Evolutionary conservation across 371 early-diverging fungal species (phyloP).

Genomic region (Lichtheimia ornata): DNA sequence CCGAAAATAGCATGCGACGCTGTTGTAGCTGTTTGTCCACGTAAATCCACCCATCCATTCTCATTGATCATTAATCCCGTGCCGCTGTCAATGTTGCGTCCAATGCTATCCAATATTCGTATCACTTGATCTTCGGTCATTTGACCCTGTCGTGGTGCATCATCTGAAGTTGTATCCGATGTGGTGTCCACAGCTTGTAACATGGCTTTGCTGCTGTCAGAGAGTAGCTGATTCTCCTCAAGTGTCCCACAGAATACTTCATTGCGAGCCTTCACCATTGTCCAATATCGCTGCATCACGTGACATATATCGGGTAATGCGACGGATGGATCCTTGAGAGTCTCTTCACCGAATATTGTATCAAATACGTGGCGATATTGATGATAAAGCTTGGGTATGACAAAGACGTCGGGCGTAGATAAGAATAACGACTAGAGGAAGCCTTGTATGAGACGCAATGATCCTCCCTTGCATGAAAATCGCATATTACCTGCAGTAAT

Average conservation of each 20-base stretch:
- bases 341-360: slow-evolving; percentile 32
- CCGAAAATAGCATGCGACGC: slow-evolving; percentile 35
- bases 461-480: background rate
- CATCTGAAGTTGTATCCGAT: background rate
- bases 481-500: slow-evolving; percentile 46
- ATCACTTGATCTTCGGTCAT: slow-evolving; percentile 42
- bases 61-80: slow-evolving; percentile 31
- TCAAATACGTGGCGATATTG: slow-evolving; percentile 43
- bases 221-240: slow-evolving; percentile 30
- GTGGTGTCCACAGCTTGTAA: background rate
- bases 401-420: slow-evolving; percentile 69
- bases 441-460: too few relatives aligned
- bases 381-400: slow-evolving; percentile 57
- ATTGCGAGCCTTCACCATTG: slow-evolving; percentile 47
- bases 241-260: slow-evolving; percentile 49
- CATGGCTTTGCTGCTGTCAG: background rate
- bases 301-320: slow-evolving; percentile 26
- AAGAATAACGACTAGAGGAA: slow-evolving; percentile 52
- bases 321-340: slow-evolving; percentile 10
- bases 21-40: slow-evolving; percentile 35
- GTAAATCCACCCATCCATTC: slow-evolving; percentile 36
- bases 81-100: slow-evolving; percentile 34
- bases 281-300: slow-evolving; percentile 42
- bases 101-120: slow-evolving; percentile 41
- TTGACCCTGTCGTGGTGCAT: slow-evolving; percentile 6